Conservation (phyloP, 2,329 filamentous ascomycete genomes). For the Bipolaris sorokiniana region DNA sequence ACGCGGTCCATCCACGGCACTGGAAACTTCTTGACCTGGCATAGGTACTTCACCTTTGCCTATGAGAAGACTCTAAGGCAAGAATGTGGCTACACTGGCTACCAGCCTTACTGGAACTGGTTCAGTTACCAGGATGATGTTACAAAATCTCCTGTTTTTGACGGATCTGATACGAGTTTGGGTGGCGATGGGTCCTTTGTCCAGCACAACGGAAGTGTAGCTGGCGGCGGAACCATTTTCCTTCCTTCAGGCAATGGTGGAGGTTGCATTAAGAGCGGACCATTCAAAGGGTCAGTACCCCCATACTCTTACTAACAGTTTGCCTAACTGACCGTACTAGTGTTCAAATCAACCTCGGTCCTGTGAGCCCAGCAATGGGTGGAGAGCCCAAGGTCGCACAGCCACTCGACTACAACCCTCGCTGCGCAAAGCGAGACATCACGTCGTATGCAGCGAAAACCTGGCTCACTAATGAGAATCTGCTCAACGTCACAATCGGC, state of each 20-base stretch:
- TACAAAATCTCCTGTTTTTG: slow-evolving; percentile 32
- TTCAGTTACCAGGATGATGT: slow-evolving; percentile 33
- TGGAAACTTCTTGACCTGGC: slow-evolving; percentile 40
- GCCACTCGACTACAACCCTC: slow-evolving; percentile 30
- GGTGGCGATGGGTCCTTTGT: slow-evolving; percentile 26
- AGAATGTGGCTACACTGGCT: slow-evolving; percentile 48
- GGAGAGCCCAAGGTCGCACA: slow-evolving; percentile 20
- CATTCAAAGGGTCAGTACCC: slow-evolving; percentile 35
- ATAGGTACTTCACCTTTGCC: slow-evolving; percentile 45
- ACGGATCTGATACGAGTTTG: slow-evolving; percentile 46
- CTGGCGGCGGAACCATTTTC: slow-evolving; percentile 17
- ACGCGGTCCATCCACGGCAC: slow-evolving; percentile 26
- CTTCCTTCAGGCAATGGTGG: slow-evolving; percentile 25
- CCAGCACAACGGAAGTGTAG: slow-evolving; percentile 19
- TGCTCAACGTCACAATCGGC: slow-evolving; percentile 57
- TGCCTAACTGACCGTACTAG: neutral
- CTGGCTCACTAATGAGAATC: slow-evolving; percentile 39
- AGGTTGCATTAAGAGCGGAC: slow-evolving; percentile 31
- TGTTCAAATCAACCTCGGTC: slow-evolving; percentile 34
- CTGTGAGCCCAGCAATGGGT: slow-evolving; percentile 16
- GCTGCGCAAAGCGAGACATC: slow-evolving; percentile 45
- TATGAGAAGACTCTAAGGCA: slow-evolving; percentile 48
- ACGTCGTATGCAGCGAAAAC: slow-evolving; percentile 29
- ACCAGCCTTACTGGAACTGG: slow-evolving; percentile 60
- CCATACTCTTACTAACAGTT: neutral